Evolutionary conservation across 2,329 filamentous ascomycete species (phyloP), one percentile per base, ranked within the genome.

Genomic region (Periconia sp.): DNA sequence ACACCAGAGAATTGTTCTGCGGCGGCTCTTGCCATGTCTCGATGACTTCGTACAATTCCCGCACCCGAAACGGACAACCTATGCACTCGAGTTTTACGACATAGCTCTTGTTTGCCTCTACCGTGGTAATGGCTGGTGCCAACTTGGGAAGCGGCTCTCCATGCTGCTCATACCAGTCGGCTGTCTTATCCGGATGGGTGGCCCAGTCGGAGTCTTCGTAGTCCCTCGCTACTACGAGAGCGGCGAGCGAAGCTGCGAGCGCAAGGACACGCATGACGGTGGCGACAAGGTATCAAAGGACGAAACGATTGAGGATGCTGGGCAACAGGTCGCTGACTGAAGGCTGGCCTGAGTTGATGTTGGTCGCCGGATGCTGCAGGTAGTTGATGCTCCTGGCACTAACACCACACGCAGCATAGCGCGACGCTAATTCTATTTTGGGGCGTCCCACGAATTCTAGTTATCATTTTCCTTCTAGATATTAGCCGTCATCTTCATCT

Each of bases 71-170:
- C 8, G 61, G 60, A 43, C 61, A 67, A 5, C 48, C 59, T 0
- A 55, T 21, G 31, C 63, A 67, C 10, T 58, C 59, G 13, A 66
- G 37, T 41, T 66, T 64, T 21, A 64, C 59, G 4, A 58, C 35
- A 36, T 62, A 66, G 26, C 48, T 59, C 25, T 53, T 59, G 24
- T 59, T 53, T 11, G 33, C 21, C 18, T 57, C 45, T 11, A 58
- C 40, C 8, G 50, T 48, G 1, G 54, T 58, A 26, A 65, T 36
- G 11, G 42, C 40, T 21, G 54, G 37, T 2, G 56, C 57, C n/a
- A 50, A 32, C 13, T 42, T 23, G 19, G 48, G 48, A 12, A 44
- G 38, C 15, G 32, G 11, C 16, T 40, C 11, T 3, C 38, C 35
- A 36, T 55, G 36, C 21, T 36, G 21, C 21, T 38, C 18, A 30